Evolutionary conservation across 1,284 basidiomycete species (phyloP).

Genomic region (Phaffia rhodozyma): DNA sequence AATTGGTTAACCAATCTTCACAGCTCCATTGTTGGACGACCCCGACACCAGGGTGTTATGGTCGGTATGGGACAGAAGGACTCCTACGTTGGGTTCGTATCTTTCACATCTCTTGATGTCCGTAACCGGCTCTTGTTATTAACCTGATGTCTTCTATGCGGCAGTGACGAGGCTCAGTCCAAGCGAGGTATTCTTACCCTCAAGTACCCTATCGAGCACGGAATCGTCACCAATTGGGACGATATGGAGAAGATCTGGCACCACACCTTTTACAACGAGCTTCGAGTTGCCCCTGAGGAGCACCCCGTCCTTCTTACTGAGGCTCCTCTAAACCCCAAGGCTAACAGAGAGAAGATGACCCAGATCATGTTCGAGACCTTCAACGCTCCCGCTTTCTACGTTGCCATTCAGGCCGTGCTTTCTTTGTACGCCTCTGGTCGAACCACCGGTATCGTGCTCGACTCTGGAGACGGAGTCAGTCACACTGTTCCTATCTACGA

Average conservation of each 20-base stretch:
- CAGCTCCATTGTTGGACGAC: conserved; percentile 81
- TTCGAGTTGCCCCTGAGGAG: conserved; percentile 66
- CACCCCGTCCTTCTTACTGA: conserved; percentile 89
- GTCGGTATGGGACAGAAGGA: conserved; percentile 79
- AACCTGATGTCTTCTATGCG: background rate
- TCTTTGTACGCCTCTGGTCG: conserved; percentile 88
- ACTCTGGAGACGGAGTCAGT: conserved; percentile 87
- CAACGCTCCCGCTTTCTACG: conserved; percentile 87
- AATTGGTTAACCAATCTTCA: background rate
- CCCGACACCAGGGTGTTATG: conserved; percentile 87
- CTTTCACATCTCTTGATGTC: background rate
- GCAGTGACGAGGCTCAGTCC: conserved; percentile 80
- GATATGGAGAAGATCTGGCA: conserved; percentile 95
- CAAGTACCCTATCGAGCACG: conserved; percentile 60
- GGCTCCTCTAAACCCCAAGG: conserved; percentile 89
- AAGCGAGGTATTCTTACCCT: conserved; percentile 91
- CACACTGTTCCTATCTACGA: conserved; percentile 93
- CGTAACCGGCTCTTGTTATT: background rate
- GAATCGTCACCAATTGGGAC: conserved; percentile 92
- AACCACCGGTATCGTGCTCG: conserved; percentile 82
- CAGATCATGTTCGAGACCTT: conserved; percentile 98
- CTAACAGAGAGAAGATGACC: conserved; percentile 92
- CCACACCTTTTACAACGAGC: conserved; percentile 80
- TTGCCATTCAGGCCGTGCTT: conserved; percentile 83
- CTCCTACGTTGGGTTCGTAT: conserved; percentile 64